These are phyloP conservation scores for Eucalyptus dawsonii DNA, from an alignment of 345 rosid species.

Conservation along the genomic window DNA sequence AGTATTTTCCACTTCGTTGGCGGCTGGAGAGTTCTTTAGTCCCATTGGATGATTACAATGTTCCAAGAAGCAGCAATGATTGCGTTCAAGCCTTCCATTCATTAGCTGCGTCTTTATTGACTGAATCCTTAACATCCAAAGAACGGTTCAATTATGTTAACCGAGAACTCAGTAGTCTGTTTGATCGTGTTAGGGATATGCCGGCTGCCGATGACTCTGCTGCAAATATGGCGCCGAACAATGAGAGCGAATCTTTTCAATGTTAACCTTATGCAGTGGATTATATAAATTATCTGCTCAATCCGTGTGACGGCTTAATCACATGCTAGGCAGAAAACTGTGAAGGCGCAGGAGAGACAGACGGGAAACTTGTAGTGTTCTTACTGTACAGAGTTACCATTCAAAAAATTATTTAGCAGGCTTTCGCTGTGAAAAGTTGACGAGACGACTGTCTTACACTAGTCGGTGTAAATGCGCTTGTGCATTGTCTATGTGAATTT, in stretches of 20 bases:
- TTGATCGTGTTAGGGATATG: conserved; percentile 47
- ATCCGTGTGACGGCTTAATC: not conserved
- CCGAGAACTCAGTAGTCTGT: conserved; percentile 43
- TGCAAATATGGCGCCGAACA: conserved; percentile 7
- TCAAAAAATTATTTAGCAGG: not conserved
- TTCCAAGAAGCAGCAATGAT: conserved; percentile 30
- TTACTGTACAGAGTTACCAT: not conserved
- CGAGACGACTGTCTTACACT: not conserved
- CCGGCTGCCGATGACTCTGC: conserved; percentile 20
- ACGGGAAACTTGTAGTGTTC: not conserved
- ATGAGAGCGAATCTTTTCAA: not conserved
- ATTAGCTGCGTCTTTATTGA: conserved; percentile 47
- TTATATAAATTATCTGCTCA: not conserved
- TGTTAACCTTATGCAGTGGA: not conserved
- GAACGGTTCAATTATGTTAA: conserved; percentile 47
- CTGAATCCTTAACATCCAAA: conserved; percentile 54
- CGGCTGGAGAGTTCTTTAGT: conserved; percentile 37
- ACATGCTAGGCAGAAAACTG: not conserved
- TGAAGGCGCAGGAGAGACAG: not conserved
- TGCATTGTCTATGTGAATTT: not conserved
- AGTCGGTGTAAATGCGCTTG: not conserved
- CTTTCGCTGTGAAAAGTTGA: not conserved
- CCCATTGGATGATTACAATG: conserved; percentile 25
- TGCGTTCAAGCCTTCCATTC: conserved; percentile 57
- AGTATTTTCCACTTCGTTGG: conserved; percentile 73